Percentiles rank a stretch among this genome's conserved stretches.
Evolutionary conservation across 2,329 filamentous ascomycete genomes (phyloP).

Genomic region (Colletotrichum orbiculare): DNA sequence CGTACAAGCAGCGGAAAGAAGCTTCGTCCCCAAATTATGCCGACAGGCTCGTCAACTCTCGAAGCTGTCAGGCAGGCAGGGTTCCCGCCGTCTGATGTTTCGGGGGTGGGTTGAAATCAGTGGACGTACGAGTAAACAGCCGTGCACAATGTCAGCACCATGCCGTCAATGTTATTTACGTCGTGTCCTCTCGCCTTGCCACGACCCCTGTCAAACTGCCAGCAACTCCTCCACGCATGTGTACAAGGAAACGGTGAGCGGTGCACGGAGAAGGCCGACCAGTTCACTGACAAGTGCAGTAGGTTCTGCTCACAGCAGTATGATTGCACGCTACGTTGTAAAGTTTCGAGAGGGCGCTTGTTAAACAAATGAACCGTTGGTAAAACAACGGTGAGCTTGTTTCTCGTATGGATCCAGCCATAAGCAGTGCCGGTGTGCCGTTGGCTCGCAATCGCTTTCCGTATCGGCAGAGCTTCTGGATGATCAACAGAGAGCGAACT

Average conservation of each 20-base stretch:
- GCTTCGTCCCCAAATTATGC: conserved; percentile 15
- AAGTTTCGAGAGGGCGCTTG: not conserved
- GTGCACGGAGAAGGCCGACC: conserved; percentile 17
- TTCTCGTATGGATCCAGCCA: conserved; percentile 6
- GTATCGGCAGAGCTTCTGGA: not conserved
- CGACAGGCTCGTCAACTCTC: conserved; percentile 6
- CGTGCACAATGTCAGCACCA: conserved; percentile 17
- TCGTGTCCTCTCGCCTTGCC: conserved; percentile 1
- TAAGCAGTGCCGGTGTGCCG: not conserved
- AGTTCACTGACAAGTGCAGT: conserved; percentile 6
- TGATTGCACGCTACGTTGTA: not conserved
- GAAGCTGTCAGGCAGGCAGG: conserved; percentile 18
- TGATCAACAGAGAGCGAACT: not conserved
- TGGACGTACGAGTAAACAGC: conserved; percentile 8
- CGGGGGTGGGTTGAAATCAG: not conserved
- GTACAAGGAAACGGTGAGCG: not conserved
- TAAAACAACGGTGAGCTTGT: not conserved
- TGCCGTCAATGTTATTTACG: conserved; percentile 10
- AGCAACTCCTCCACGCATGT: conserved; percentile 11
- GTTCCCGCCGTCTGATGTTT: conserved; percentile 24
- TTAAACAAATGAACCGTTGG: not conserved
- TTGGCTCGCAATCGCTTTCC: conserved; percentile 7
- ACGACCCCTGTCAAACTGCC: conserved; percentile 7
- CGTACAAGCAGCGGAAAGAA: not conserved
- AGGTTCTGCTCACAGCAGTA: not conserved